Percentiles rank a stretch among this genome's conserved stretches.
phyloP scores from a whole-genome alignment of 495 filamentous ascomycete genomes.

The Hyphodiscus hymeniophilus region DNA sequence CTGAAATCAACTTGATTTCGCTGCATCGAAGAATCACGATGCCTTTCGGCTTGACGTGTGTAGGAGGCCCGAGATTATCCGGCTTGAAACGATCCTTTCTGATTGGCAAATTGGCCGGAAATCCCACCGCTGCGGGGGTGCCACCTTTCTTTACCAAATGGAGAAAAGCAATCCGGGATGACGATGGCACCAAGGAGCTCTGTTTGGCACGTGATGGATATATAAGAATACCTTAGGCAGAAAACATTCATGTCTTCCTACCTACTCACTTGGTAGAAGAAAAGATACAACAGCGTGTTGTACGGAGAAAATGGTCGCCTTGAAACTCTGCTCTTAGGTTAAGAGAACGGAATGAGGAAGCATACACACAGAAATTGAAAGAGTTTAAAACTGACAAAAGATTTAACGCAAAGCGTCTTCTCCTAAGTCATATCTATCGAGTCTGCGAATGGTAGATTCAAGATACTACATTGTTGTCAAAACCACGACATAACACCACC shows the following conservation, averaged over 20 bases:
- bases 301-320: too few species aligned
- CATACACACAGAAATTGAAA: too few species aligned
- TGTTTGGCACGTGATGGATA: not conserved
- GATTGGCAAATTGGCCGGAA: constrained; percentile 22
- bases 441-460: too few species aligned
- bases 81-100: not conserved
- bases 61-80: constrained; percentile 6
- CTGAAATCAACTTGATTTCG: not conserved
- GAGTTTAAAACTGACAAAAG: too few species aligned
- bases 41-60: constrained; percentile 1
- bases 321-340: too few species aligned
- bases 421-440: too few species aligned
- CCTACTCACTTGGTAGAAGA: not conserved
- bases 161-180: not conserved
- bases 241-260: not conserved
- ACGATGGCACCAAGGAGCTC: not conserved
- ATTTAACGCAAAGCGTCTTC: too few species aligned
- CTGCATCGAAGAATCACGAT: not conserved
- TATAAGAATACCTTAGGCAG: too few species aligned
- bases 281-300: too few species aligned
- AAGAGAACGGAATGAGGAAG: too few species aligned
- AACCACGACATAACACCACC: too few species aligned
- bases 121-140: constrained; percentile 12
- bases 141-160: not conserved
- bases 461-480: too few species aligned